Conservation (phyloP, 1,284 basidiomycete species). For the Cutaneotrichosporon cyanovorans region DNA sequence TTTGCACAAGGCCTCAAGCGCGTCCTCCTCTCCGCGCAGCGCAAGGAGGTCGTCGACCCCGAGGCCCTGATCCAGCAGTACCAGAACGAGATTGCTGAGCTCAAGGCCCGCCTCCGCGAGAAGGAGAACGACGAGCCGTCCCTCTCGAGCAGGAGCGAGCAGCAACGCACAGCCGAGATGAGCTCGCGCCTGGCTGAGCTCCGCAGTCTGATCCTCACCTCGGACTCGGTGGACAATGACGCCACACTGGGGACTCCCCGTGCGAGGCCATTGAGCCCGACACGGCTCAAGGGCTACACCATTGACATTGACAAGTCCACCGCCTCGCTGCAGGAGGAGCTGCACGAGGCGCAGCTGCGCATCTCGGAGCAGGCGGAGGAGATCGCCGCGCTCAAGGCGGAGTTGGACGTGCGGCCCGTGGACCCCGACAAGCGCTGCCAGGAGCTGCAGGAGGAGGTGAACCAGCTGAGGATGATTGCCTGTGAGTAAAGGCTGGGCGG, state of each 20-base stretch:
- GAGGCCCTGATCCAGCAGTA: conserved; percentile 82
- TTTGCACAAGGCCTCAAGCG: conserved; percentile 59
- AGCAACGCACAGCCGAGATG: conserved; percentile 58
- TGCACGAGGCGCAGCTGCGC: conserved; percentile 64
- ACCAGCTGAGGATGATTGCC: conserved; percentile 39
- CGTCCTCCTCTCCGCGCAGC: conserved; percentile 69
- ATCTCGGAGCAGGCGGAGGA: conserved; percentile 72
- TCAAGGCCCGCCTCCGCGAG: conserved; percentile 47
- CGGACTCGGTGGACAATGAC: conserved; percentile 26
- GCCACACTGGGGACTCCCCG: conserved; percentile 43
- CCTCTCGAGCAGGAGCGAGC: conserved; percentile 48
- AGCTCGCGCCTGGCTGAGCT: conserved; percentile 73
- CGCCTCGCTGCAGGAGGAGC: conserved; percentile 72
- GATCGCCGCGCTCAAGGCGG: conserved; percentile 52
- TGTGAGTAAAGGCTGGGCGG: conserved; percentile 20
- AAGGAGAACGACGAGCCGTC: conserved; percentile 52
- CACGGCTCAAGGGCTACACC: conserved; percentile 53
- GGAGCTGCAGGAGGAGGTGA: conserved; percentile 42
- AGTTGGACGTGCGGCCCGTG: conserved; percentile 37
- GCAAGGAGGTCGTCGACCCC: conserved; percentile 87
- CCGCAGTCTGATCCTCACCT: conserved; percentile 78
- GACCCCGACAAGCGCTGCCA: conserved; percentile 33
- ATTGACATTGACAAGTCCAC: conserved; percentile 72
- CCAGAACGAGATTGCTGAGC: conserved; percentile 79
- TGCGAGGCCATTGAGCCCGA: conserved; percentile 63